phyloP scores from a whole-genome alignment of 2,329 filamentous ascomycete species.

The Aspergillus glaucus region DNA sequence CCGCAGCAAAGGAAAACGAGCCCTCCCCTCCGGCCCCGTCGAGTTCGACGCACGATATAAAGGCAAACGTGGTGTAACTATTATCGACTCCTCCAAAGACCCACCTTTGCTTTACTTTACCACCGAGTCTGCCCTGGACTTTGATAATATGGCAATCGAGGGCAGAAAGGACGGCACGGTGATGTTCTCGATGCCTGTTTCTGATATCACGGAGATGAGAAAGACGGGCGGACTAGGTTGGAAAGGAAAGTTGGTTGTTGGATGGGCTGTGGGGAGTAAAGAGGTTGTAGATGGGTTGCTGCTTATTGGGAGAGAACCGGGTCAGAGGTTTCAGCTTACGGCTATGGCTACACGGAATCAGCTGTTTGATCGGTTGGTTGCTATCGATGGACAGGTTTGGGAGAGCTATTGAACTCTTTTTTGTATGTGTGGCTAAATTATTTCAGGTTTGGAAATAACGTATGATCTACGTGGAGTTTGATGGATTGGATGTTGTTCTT shows the following conservation, averaged over 20 bases:
- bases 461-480: too few relatives aligned
- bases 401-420: conserved; percentile 55
- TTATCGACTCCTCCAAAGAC: conserved; percentile 45
- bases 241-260: not conserved
- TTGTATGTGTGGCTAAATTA: not conserved
- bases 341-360: conserved; percentile 68
- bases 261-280: conserved; percentile 1
- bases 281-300: conserved; percentile 1
- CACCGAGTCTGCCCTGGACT: conserved; percentile 35
- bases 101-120: conserved; percentile 52
- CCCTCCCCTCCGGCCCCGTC: conserved; percentile 56
- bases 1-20: conserved; percentile 36
- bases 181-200: conserved; percentile 53
- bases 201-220: conserved; percentile 1
- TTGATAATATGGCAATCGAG: conserved; percentile 42
- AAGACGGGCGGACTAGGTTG: not conserved
- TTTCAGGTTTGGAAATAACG: not conserved
- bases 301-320: not conserved
- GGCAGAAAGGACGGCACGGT: conserved; percentile 46
- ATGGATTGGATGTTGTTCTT: too few relatives aligned
- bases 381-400: conserved; percentile 78
- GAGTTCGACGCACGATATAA: conserved; percentile 65
- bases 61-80: conserved; percentile 64
- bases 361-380: conserved; percentile 70
- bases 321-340: conserved; percentile 47